Base-by-base conservation (phyloP, 139 green algal genomes). In the Chlorella sp. region DNA sequence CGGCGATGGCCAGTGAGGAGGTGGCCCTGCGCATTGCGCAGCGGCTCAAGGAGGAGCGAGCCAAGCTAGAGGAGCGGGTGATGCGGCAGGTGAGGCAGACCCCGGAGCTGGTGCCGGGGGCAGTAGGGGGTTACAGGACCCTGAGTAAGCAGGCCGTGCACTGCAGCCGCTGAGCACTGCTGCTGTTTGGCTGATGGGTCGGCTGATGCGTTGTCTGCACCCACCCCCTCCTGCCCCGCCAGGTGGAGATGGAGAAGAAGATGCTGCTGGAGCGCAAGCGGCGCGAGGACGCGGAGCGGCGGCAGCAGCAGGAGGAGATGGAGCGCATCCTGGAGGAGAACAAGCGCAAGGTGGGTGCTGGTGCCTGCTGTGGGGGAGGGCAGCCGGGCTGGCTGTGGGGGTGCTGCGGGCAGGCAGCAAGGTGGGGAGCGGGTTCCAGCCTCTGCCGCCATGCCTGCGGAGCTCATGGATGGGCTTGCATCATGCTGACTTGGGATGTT, bases 261-360 rank as follows among this genome's bases (percentile, higher is more conserved):
- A 41, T 67, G 68, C 83, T 91, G 86, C 78, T 91, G 65, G 88
- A 90, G 64, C 68, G 72, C 26, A 91, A 91, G 75, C 82, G 88
- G 20, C 78, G 76, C 40, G 83, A 91, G 86, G 85, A 91, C 43
- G 88, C 85, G 28, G 88, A 91, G 60, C 78, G 86, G 40, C 58
- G 44, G 44, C 83, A 84, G 51, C 85, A 88, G 69, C 70, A 90
- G 79, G 69, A 82, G 30, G 88, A 91, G 74, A 88, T 91, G 56
- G 80, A 88, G 41, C 83, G 74, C 56, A 91, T 91, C 68, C 75
- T 91, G 34, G 56, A 83, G 60, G 88, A 91, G 58, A 91, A 91
- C 62, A 62, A 79, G 20, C 85, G 86, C 56, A 88, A 88, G 88
- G 88, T 85, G 81, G 34, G 78, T 7, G 69, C 41, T 28, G 72